Evolutionary conservation across 768 basidiomycete genomes (phyloP).

Genomic region (Lyophyllum shimeji): DNA sequence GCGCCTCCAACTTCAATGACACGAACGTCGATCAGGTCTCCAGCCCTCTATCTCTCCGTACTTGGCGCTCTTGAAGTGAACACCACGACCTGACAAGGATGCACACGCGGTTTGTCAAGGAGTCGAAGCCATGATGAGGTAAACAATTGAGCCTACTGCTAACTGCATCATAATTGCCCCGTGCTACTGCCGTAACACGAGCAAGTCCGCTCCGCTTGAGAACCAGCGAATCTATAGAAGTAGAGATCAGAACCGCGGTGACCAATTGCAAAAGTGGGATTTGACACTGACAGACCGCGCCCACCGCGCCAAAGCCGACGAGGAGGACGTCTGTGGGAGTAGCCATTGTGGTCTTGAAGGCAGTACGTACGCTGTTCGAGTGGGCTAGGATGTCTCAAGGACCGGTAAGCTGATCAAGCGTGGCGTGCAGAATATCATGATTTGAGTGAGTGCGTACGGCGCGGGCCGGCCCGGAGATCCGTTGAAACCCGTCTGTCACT

Average conservation of each 20-base stretch:
- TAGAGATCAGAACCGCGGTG: not conserved
- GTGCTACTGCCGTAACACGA: conserved; percentile 69
- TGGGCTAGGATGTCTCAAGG: not conserved
- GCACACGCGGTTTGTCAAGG: not conserved
- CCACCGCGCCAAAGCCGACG: conserved; percentile 68
- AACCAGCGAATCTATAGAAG: conserved; percentile 49
- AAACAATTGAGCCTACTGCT: conserved; percentile 37
- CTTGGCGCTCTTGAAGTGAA: conserved; percentile 56
- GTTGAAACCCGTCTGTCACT: no score
- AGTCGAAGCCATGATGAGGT: not conserved
- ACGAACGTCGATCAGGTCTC: conserved; percentile 64
- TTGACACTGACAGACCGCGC: conserved; percentile 54
- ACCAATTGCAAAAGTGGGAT: not conserved
- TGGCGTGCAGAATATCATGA: no score
- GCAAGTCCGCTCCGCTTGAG: conserved; percentile 57
- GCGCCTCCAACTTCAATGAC: not conserved
- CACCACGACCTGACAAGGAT: conserved; percentile 43
- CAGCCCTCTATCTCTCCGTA: conserved; percentile 59
- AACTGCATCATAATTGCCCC: conserved; percentile 64
- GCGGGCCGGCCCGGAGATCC: not conserved
- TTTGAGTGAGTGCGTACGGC: no score
- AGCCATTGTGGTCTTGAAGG: not conserved
- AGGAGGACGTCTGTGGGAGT: conserved; percentile 46
- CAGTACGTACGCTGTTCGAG: not conserved
- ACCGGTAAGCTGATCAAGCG: not conserved